Conservation (phyloP, 2,329 filamentous ascomycete species). For the Hypoxylon sp. region DNA sequence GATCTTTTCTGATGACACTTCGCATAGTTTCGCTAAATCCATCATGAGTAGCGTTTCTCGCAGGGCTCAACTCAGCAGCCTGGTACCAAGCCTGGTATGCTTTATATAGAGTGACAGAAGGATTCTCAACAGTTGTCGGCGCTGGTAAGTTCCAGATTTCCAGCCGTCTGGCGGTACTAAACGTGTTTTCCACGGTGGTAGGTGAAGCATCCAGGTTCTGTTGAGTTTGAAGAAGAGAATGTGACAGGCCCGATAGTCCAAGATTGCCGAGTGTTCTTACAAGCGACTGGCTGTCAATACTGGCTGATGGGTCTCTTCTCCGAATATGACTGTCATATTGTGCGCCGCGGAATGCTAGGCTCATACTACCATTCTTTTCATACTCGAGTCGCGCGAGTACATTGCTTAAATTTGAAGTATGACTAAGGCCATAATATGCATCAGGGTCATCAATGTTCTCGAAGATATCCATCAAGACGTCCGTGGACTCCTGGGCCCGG, state of each 20-base stretch:
- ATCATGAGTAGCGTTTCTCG: slow-evolving; percentile 73
- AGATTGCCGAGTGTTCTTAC: slow-evolving; percentile 84
- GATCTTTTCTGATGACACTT: slow-evolving; percentile 64
- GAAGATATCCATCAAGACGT: slow-evolving; percentile 85
- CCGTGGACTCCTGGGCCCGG: slow-evolving; percentile 70
- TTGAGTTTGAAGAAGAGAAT: slow-evolving; percentile 80
- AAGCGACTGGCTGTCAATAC: slow-evolving; percentile 76
- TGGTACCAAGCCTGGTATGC: slow-evolving; percentile 84
- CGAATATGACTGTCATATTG: slow-evolving; percentile 90
- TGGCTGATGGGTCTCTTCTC: slow-evolving; percentile 67
- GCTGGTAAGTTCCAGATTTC: slow-evolving; percentile 93
- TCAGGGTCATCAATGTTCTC: slow-evolving; percentile 96
- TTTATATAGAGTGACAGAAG: slow-evolving; percentile 81
- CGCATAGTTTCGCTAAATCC: slow-evolving; percentile 74
- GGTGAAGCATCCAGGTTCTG: slow-evolving; percentile 71
- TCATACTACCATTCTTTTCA: slow-evolving; percentile 88
- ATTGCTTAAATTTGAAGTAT: slow-evolving; percentile 80
- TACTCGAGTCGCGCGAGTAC: slow-evolving; percentile 89
- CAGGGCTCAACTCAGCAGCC: slow-evolving; percentile 68
- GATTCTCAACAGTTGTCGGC: slow-evolving; percentile 73
- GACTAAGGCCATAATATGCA: slow-evolving; percentile 91
- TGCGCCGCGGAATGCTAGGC: slow-evolving; percentile 90
- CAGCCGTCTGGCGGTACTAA: slow-evolving; percentile 83
- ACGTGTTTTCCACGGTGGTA: slow-evolving; percentile 77
- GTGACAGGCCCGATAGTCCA: slow-evolving; percentile 87